Percentiles rank a stretch among this genome's conserved stretches.
phyloP scores from a whole-genome alignment of 108 stramenopile species.

The Cyclotella sp. region DNA sequence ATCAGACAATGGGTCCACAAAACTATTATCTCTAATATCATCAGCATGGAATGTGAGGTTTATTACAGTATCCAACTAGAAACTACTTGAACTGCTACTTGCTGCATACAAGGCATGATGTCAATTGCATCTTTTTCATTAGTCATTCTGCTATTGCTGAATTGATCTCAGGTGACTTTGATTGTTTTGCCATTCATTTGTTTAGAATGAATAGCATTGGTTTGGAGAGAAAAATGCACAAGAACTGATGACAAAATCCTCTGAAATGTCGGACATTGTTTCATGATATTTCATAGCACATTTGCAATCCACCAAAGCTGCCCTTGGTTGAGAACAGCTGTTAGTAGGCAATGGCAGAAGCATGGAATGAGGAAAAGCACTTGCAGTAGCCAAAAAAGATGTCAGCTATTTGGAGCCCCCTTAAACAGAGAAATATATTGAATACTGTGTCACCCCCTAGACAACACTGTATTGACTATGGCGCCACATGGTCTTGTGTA shows the following conservation, averaged over 20 bases:
- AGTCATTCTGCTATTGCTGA: too few relatives aligned
- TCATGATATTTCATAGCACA: slow-evolving; percentile 97
- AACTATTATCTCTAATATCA: slow-evolving; percentile 32
- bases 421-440: too few relatives aligned
- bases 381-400: slow-evolving; percentile 51
- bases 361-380: slow-evolving; percentile 27
- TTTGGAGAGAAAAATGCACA: slow-evolving; percentile 99
- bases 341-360: slow-evolving; percentile 62
- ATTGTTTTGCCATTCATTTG: background rate
- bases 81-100: slow-evolving; percentile 83
- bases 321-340: slow-evolving; percentile 74
- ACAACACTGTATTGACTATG: too few relatives aligned
- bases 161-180: too few relatives aligned
- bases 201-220: slow-evolving; percentile 77
- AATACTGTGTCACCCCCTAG: too few relatives aligned
- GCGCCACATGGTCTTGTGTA: too few relatives aligned
- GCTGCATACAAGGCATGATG: slow-evolving; percentile 77
- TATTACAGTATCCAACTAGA: slow-evolving; percentile 96
- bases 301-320: slow-evolving; percentile 97
- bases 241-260: slow-evolving; percentile 95
- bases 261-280: slow-evolving; percentile 76
- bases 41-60: slow-evolving; percentile 58
- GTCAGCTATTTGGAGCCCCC: too few relatives aligned
- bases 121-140: background rate
- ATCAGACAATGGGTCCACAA: slow-evolving; percentile 35